A percentile compares a stretch with the other conserved stretches of the same genome.
Conservation (phyloP, 2,329 filamentous ascomycete species). For the Colletotrichum sp. region DNA sequence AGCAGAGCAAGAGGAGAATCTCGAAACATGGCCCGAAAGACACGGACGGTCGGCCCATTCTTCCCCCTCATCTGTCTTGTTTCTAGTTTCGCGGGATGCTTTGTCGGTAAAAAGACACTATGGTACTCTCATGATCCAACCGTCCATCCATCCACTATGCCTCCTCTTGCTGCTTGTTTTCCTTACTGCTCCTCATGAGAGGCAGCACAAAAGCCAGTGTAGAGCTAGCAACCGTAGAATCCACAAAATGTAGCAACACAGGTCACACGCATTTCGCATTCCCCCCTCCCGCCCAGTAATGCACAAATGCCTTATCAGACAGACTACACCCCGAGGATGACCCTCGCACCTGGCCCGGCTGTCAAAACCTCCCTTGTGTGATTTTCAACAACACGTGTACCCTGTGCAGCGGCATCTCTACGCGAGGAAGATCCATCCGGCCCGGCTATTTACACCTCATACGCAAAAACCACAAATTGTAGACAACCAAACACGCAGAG, state of each 20-base stretch:
- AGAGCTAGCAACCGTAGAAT: neutral
- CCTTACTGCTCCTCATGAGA: neutral
- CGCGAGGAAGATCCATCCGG: neutral
- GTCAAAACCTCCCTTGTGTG: neutral
- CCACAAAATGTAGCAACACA: neutral
- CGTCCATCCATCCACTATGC: neutral
- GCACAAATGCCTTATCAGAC: neutral
- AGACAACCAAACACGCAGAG: neutral
- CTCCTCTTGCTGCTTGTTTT: neutral
- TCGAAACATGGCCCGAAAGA: constrained; percentile 14
- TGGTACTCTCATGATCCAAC: neutral
- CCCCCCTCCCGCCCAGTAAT: neutral
- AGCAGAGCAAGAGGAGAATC: neutral
- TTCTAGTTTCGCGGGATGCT: neutral
- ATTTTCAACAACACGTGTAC: neutral
- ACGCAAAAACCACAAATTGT: neutral
- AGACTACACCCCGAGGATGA: neutral
- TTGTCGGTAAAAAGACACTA: neutral
- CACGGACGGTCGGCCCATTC: neutral
- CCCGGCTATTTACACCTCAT: neutral
- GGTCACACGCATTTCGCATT: neutral
- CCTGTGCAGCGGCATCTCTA: neutral
- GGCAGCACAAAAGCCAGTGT: neutral
- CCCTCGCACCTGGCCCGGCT: neutral
- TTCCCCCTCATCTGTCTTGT: neutral